Base-by-base conservation (phyloP, 1,284 basidiomycete genomes). In the Phlebopus sp. region DNA sequence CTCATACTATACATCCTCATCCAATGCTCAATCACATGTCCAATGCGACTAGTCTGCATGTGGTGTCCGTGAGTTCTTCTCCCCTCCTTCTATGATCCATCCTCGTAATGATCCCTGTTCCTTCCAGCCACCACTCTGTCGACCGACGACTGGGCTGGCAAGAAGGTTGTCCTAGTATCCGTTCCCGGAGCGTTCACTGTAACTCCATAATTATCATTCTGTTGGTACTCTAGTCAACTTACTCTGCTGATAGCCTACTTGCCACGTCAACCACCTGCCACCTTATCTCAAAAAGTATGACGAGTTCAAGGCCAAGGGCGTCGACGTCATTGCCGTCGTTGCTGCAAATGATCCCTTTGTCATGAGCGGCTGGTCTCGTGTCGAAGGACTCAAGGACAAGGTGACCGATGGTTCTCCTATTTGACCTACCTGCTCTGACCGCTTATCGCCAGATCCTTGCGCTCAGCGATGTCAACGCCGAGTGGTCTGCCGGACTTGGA, bases 171-270 rank as follows among this genome's bases (percentile, higher is more conserved):
- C 39, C 67, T 91, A 51, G 78, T 91, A 64, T 73, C 86, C 51
- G 84, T 90, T 35, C 88, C 88, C 21, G 87, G 88, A 47, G 86
- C 87, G 21, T 89, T 90, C 71, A 89, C 86, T 14, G 86, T 87
- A 55, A 58, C 81, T 68, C 46, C 44, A n/a, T 34, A 3, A 38
- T 46, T 51, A 17, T 36, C n/a, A 1, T 40, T 31, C 18, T 50
- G 50, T 47, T 31, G 34, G 19, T 17, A 10, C 14, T 7, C 25
- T 37, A n/a, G 44, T 44, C n/a, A 43, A 18, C 4, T 14, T 29
- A 29, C 14, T 14, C 2, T 13, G 10, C n/a, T 13, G 18, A 36
- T 48, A 88, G 84, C 84, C 84, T 7, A 86, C 84, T 21, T 88
- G 85, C 71, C 85, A 88, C 62, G 71, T 72, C 47, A 78, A 80